Percentiles rank a stretch among this genome's conserved stretches.
These are phyloP conservation scores for Pseudovirgaria hyperparasitica DNA, from an alignment of 2,329 filamentous ascomycete genomes.

Conservation along the genomic window DNA sequence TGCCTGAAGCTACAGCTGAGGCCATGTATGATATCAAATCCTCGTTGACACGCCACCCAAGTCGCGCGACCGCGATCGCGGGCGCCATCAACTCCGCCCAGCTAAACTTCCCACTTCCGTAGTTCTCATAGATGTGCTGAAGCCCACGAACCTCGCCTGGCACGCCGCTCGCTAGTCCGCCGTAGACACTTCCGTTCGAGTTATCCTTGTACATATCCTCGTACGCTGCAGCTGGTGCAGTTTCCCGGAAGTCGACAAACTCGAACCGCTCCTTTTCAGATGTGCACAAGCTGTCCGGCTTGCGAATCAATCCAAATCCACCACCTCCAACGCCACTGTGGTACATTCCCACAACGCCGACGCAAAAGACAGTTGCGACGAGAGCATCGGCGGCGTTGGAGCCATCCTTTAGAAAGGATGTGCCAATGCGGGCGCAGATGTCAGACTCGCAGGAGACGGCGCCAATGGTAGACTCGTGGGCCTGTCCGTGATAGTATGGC, in stretches of 20 bases:
- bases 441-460: constrained; percentile 34
- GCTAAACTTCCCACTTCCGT: constrained; percentile 44
- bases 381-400: constrained; percentile 41
- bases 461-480: too few species aligned
- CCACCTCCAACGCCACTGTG: constrained; percentile 60
- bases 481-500: too few species aligned
- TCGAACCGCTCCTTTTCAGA: too few species aligned
- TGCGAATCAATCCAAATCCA: constrained; percentile 75
- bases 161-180: constrained; percentile 57
- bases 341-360: constrained; percentile 37
- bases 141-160: constrained; percentile 69
- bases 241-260: constrained; percentile 80
- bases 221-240: constrained; percentile 67
- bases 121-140: constrained; percentile 62
- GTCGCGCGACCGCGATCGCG: constrained; percentile 54
- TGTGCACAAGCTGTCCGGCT: constrained; percentile 57
- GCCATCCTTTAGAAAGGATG: constrained; percentile 30
- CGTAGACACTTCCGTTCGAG: constrained; percentile 50
- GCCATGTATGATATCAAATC: constrained; percentile 68
- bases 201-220: constrained; percentile 78
- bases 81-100: constrained; percentile 57
- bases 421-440: constrained; percentile 34
- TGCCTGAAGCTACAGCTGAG: constrained; percentile 32
- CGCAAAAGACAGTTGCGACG: constrained; percentile 34
- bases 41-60: constrained; percentile 48